Evolutionary conservation across 352 stramenopile species (phyloP).

Genomic region (Thraustochytrium sp.): DNA sequence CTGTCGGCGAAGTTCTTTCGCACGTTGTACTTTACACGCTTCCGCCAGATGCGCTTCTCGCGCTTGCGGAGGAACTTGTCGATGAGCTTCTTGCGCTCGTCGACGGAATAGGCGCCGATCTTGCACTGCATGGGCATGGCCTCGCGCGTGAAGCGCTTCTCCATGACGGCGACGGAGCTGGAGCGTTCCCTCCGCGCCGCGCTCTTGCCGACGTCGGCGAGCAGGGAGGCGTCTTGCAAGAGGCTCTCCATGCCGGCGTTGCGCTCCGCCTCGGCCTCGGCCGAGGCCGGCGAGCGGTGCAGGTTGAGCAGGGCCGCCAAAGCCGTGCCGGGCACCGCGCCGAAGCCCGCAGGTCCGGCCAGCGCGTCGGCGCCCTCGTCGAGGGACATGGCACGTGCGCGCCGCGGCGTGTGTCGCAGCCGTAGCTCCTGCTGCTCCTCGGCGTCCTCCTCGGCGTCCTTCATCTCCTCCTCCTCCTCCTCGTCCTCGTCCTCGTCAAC

Average conservation of each 20-base stretch:
- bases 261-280: not conserved
- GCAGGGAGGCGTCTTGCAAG: not conserved
- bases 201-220: not conserved
- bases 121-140: conserved; percentile 20
- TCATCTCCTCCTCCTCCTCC: not conserved
- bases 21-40: conserved; percentile 97
- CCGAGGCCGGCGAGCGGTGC: not conserved
- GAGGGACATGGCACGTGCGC: not conserved
- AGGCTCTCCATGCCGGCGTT: conserved; percentile 6
- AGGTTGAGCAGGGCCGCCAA: conserved; percentile 8
- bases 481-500: too few species aligned
- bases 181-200: not conserved
- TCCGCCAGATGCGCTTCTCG: conserved; percentile 84
- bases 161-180: not conserved
- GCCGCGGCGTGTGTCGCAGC: too few species aligned
- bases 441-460: not conserved
- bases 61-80: conserved; percentile 79
- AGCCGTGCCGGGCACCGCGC: not conserved
- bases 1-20: conserved; percentile 98
- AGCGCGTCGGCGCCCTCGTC: not conserved
- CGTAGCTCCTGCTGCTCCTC: not conserved
- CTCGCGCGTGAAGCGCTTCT: conserved; percentile 24
- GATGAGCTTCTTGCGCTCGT: conserved; percentile 49
- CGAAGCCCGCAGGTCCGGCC: too few species aligned
- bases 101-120: conserved; percentile 9